Evolutionary conservation across 345 rosid genomes (phyloP).

Genomic region (Eucalyptus leucophloia): DNA sequence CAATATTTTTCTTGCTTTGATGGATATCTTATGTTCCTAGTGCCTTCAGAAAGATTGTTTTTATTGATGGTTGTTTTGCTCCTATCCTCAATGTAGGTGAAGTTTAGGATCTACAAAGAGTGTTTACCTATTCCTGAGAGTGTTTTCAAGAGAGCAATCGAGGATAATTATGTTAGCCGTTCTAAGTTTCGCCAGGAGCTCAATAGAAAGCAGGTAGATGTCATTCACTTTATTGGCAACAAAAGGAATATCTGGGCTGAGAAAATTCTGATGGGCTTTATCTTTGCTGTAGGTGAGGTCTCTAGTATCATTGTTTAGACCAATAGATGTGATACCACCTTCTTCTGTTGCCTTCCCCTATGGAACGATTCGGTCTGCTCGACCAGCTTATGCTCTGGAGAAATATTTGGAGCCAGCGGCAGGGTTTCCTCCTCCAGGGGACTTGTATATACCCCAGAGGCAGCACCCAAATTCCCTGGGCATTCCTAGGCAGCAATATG

Average conservation of each 20-base stretch:
- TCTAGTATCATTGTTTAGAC: slow-evolving; percentile 9
- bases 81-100: slow-evolving; percentile 1
- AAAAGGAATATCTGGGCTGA: background rate
- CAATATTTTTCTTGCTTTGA: background rate
- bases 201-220: slow-evolving; percentile 5
- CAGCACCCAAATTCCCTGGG: background rate
- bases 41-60: background rate
- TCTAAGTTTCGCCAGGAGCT: slow-evolving; percentile 17
- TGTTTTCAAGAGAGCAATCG: slow-evolving; percentile 9
- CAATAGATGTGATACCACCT: background rate
- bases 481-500: background rate
- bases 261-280: background rate
- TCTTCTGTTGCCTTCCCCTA: background rate
- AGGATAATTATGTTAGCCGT: slow-evolving; percentile 7
- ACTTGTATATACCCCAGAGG: background rate
- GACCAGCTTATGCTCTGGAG: background rate
- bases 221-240: background rate
- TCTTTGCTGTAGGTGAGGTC: slow-evolving; percentile 3
- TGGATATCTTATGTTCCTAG: background rate
- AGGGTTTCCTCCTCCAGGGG: background rate
- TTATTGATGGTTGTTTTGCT: background rate
- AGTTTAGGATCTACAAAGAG: slow-evolving; percentile 12
- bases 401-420: background rate
- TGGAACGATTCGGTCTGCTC: background rate
- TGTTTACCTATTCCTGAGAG: slow-evolving; percentile 20